Evolutionary conservation across 257 asterid species (phyloP), one percentile per base, ranked within the genome.

Genomic region (Nicotiana knightiana): DNA sequence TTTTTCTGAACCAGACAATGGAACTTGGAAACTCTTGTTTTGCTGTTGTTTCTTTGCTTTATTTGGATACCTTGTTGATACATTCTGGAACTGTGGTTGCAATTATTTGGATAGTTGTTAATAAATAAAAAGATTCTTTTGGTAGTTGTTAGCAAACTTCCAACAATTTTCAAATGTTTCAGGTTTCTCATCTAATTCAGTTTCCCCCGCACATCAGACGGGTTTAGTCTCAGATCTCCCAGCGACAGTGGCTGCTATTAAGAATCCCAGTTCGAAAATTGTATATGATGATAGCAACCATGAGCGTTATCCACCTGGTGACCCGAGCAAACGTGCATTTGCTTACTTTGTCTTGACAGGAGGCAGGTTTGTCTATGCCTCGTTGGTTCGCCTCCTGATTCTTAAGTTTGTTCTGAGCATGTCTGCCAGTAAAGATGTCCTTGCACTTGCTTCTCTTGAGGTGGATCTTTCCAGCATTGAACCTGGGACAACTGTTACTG

Each of bases 371-470:
- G 95, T 94, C 32, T 94, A 94, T 28, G 98, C 98, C 46, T 94
- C 98, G 0, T 77, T 94, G 86, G 90, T 94, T 85, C 98, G 98
- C 88, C 98, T 94, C 81, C 86, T 94, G 85, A 90, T 94, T 12
- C 98, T 94, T 64, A 93, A 94, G 70, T 92, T 94, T 81, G 96
- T 94, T 18, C 80, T 94, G 88, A 94, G 98, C 92, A 93, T 94
- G 98, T 94, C 98, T 85, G 98, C 98, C 81, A 94, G 95, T 84
- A 94, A 94, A 81, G 98, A 94, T 53, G 98, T 94, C 80, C 97
- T 94, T 62, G 97, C 98, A 39, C 95, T 93, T 63, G 97, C 98
- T 15, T 93, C 98, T 83, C 86, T 95, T 17, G 98, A 95, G 92
- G 97, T 93, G 17, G 97, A 95, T 76, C 92, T 95, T 5, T 92